phyloP scores from a whole-genome alignment of 2,329 filamentous ascomycete genomes.

The Lasiodiplodia sp. region DNA sequence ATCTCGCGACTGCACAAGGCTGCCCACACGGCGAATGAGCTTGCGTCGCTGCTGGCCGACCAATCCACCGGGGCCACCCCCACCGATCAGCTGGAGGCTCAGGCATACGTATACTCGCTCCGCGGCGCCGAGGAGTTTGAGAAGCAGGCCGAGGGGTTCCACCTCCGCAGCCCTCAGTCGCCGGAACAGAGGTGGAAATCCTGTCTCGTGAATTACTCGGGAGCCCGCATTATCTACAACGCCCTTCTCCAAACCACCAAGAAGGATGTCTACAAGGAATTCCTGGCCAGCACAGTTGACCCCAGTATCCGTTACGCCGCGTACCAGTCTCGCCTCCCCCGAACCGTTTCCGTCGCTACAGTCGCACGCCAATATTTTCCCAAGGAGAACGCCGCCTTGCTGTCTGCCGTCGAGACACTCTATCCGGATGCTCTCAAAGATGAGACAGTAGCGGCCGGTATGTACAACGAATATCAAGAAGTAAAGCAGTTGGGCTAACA shows the following conservation, averaged over 20 bases:
- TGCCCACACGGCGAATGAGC: slow-evolving; percentile 69
- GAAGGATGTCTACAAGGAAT: slow-evolving; percentile 83
- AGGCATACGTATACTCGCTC: slow-evolving; percentile 81
- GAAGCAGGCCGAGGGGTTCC: slow-evolving; percentile 67
- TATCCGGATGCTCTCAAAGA: slow-evolving; percentile 62
- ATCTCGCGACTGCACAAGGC: slow-evolving; percentile 87
- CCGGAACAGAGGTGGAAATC: slow-evolving; percentile 70
- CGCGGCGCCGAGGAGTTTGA: slow-evolving; percentile 83
- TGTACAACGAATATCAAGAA: slow-evolving; percentile 33
- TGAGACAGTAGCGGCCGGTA: slow-evolving; percentile 58
- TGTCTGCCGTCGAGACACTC: slow-evolving; percentile 72
- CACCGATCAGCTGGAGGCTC: slow-evolving; percentile 81
- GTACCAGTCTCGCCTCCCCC: slow-evolving; percentile 87
- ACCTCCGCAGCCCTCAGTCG: slow-evolving; percentile 35
- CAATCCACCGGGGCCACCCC: slow-evolving; percentile 68
- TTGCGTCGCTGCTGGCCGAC: slow-evolving; percentile 72
- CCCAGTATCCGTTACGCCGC: slow-evolving; percentile 94
- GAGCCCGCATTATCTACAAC: slow-evolving; percentile 82
- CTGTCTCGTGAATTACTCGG: slow-evolving; percentile 78
- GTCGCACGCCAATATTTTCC: slow-evolving; percentile 84
- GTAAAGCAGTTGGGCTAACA: neutral
- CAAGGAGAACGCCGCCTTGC: slow-evolving; percentile 66
- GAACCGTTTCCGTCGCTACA: slow-evolving; percentile 80
- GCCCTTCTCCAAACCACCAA: slow-evolving; percentile 71
- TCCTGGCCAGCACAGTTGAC: slow-evolving; percentile 85